A percentile compares a stretch with the other conserved stretches of the same genome.
phyloP scores from a whole-genome alignment of 2,329 filamentous ascomycete genomes.

The Pseudogymnoascus sp. region DNA sequence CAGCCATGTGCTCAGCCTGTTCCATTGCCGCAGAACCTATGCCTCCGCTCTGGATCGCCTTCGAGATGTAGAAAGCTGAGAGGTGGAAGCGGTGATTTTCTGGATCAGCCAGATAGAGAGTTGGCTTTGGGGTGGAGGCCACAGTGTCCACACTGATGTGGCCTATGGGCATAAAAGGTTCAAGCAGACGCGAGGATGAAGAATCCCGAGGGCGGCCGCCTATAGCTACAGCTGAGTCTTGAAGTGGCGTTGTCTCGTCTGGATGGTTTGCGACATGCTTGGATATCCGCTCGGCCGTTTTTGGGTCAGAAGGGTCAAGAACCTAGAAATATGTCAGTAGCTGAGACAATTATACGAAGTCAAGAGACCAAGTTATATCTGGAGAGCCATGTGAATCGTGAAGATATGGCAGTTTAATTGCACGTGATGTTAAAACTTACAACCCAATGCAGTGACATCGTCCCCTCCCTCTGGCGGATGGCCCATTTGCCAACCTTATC shows the following conservation, averaged over 20 bases:
- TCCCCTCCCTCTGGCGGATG: constrained; percentile 14
- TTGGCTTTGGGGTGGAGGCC: constrained; percentile 2
- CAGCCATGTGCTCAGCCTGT: constrained; percentile 18
- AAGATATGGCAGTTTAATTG: neutral
- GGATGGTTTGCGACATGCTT: constrained; percentile 17
- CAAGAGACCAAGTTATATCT: neutral
- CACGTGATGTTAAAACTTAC: constrained; percentile 13
- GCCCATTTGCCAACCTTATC: constrained; percentile 28
- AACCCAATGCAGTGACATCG: constrained; percentile 21
- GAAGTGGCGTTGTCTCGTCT: constrained; percentile 14
- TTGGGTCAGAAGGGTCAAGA: constrained; percentile 14
- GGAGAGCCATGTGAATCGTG: neutral
- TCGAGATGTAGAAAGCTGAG: constrained; percentile 20
- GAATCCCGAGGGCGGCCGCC: constrained; percentile 16
- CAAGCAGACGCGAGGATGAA: constrained; percentile 5
- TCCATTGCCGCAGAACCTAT: constrained; percentile 20
- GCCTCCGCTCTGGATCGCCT: constrained; percentile 20
- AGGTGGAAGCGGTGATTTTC: constrained; percentile 19
- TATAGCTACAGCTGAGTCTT: constrained; percentile 18
- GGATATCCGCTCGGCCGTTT: constrained; percentile 15
- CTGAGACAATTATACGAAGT: neutral
- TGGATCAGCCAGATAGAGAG: constrained; percentile 9
- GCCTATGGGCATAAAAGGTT: constrained; percentile 21
- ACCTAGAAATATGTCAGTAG: constrained; percentile 11
- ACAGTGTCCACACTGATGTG: constrained; percentile 20